phyloP scores from a whole-genome alignment of 2,329 filamentous ascomycete species.

The Rhynchosporium secalis region DNA sequence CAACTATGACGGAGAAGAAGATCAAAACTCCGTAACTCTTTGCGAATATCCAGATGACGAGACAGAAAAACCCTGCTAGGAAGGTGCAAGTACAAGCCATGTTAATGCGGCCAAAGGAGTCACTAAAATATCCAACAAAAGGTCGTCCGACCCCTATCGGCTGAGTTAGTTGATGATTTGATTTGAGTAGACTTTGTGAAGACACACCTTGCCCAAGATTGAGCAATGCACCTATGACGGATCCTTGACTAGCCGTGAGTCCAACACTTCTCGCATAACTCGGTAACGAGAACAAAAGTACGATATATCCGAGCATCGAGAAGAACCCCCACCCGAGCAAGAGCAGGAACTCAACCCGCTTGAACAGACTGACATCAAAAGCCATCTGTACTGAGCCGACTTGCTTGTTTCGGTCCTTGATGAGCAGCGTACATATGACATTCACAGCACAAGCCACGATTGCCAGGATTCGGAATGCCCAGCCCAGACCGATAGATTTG shows the following conservation, averaged over 20 bases:
- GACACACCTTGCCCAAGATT: constrained; percentile 56
- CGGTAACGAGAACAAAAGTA: constrained; percentile 74
- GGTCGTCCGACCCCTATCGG: constrained; percentile 62
- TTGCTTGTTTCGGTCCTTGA: constrained; percentile 70
- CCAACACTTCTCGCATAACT: constrained; percentile 72
- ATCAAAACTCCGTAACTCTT: constrained; percentile 64
- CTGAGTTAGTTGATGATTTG: not conserved
- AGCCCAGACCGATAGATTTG: constrained; percentile 50
- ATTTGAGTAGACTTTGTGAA: not conserved
- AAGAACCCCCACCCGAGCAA: constrained; percentile 69
- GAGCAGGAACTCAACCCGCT: constrained; percentile 60
- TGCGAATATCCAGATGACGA: constrained; percentile 74
- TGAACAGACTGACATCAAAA: constrained; percentile 66
- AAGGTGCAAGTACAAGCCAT: constrained; percentile 67
- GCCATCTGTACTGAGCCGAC: constrained; percentile 66
- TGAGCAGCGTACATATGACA: constrained; percentile 58
- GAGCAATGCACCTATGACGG: constrained; percentile 70
- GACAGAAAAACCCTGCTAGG: constrained; percentile 60
- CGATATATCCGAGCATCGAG: constrained; percentile 71
- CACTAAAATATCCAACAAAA: constrained; percentile 70
- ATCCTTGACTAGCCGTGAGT: constrained; percentile 65
- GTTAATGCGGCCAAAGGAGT: constrained; percentile 70
- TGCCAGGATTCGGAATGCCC: constrained; percentile 55
- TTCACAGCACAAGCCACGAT: constrained; percentile 66
- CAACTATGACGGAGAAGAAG: constrained; percentile 67